A percentile compares a stretch with the other conserved stretches of the same genome.
Evolutionary conservation across 495 filamentous ascomycete genomes (phyloP).

Genomic region (Tuber aestivum): DNA sequence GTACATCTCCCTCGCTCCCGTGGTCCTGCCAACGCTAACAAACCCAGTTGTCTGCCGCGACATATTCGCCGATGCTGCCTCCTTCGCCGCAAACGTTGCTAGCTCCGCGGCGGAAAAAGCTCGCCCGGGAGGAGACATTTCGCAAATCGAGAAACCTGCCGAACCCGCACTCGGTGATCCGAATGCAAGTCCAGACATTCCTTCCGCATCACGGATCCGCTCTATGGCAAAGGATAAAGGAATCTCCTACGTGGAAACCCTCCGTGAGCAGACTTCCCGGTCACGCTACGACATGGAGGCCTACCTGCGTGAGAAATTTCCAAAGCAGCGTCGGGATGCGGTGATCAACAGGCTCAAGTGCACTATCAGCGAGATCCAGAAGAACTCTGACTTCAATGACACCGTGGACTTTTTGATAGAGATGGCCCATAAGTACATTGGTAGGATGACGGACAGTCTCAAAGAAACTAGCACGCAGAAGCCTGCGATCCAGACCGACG

Average conservation of each 20-base stretch:
- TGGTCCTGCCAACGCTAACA: neutral
- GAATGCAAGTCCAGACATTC: neutral
- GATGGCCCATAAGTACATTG: conserved; percentile 26
- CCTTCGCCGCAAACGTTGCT: conserved; percentile 26
- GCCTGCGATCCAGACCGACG: conserved; percentile 26
- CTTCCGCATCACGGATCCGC: neutral
- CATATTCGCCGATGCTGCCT: conserved; percentile 41
- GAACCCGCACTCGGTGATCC: conserved; percentile 9
- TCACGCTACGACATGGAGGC: conserved; percentile 38
- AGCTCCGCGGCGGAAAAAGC: conserved; percentile 25
- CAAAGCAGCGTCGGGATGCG: conserved; percentile 40
- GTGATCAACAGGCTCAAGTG: conserved; percentile 38
- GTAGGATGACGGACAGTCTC: conserved; percentile 18
- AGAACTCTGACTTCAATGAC: conserved; percentile 39
- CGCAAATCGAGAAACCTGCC: conserved; percentile 28
- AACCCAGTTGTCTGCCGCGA: conserved; percentile 36
- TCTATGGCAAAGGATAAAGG: conserved; percentile 35
- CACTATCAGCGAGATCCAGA: conserved; percentile 33
- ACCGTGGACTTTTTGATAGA: conserved; percentile 38
- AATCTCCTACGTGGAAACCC: conserved; percentile 19
- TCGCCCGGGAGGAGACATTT: conserved; percentile 26
- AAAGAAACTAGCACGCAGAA: conserved; percentile 18
- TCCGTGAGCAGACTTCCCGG: conserved; percentile 16
- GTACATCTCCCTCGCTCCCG: conserved; percentile 8
- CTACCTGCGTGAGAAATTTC: conserved; percentile 40